Percentiles rank a stretch among this genome's conserved stretches.
phyloP scores from a whole-genome alignment of 768 basidiomycete genomes.

The Cystobasidium onofrii region DNA sequence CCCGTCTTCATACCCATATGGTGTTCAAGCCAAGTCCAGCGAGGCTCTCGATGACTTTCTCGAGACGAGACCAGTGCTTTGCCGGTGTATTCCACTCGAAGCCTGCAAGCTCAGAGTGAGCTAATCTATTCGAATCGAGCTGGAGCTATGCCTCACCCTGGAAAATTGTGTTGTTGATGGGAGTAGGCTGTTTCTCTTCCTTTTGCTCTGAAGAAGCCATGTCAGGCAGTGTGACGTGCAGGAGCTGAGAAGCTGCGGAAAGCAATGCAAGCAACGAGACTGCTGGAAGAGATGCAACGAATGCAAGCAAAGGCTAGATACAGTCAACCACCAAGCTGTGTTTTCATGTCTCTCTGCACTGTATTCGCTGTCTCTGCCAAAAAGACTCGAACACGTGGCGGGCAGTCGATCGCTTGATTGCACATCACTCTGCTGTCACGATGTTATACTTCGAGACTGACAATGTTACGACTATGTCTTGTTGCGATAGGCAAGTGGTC shows the following conservation, averaged over 20 bases:
- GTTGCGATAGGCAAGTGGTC: not conserved
- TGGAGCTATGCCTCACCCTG: not conserved
- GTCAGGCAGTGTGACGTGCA: too few relatives aligned
- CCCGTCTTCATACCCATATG: constrained; percentile 44
- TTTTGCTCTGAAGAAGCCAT: constrained; percentile 5
- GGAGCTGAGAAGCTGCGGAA: too few relatives aligned
- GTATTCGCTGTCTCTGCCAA: not conserved
- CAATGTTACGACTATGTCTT: not conserved
- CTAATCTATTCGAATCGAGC: not conserved
- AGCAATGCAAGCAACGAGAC: too few relatives aligned
- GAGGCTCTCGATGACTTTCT: constrained; percentile 41
- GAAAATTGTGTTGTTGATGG: constrained; percentile 37
- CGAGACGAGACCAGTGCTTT: constrained; percentile 45
- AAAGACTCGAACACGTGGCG: not conserved
- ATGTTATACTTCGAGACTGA: too few relatives aligned
- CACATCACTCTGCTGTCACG: not conserved
- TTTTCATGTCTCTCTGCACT: too few relatives aligned
- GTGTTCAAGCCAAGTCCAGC: constrained; percentile 47
- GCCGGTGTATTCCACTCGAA: constrained; percentile 37
- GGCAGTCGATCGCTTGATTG: not conserved
- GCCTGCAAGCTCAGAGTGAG: constrained; percentile 10
- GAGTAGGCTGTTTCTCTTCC: constrained; percentile 11
- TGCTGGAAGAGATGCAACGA: too few relatives aligned
- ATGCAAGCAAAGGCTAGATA: too few relatives aligned
- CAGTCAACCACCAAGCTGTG: too few relatives aligned